Evolutionary conservation across 805 yeast species (phyloP), one percentile per base, ranked within the genome.

Genomic region (Sungouiozyma intestinalis): DNA sequence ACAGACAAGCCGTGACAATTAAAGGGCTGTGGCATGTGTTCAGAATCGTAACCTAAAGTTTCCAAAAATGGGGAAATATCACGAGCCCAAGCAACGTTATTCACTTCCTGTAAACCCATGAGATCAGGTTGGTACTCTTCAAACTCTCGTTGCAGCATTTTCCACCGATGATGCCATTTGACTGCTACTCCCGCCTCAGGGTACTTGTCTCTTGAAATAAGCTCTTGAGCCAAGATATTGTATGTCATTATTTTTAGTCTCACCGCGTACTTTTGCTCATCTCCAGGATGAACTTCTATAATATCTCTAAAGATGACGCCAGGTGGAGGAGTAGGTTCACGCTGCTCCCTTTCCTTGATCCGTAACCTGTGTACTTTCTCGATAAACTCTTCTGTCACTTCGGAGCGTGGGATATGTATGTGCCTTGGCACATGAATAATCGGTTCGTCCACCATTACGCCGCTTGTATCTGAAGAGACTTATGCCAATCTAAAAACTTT

Each of bases 41-140:
- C 70, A 19, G 69, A 62, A 2, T 58, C 64, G 52, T 76, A 81
- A 0, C 82, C 82, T 36, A 79, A 46, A 40, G 72, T 65, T 1
- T 51, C 59, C 33, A 83, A 62, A 45, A 75, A 73, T 0, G 58
- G 61, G 42, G 66, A 67, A 92, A 94, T 86, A 51, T 73, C 84
- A 2, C 74, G 58, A 39, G 71, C 66, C 52, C 69, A 76, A 52
- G 82, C 87, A 15, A 73, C 64, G 35, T 55, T 66, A 58, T 90
- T 97, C 17, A 88, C 77, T 54, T 90, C 97, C 62, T 90, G 97
- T 16, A 88, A 55, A 52, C 94, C 80, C 56, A 85, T 51, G 3
- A 90, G 63, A 55, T 86, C 94, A 2, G 88, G 75, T 39, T 73
- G 57, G 55, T 90, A 88, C 50, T 72, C 67, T 24, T 62, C 61